These are phyloP conservation scores for Tetradesmus obliquus DNA, from an alignment of 139 green algal species.

Conservation along the genomic window DNA sequence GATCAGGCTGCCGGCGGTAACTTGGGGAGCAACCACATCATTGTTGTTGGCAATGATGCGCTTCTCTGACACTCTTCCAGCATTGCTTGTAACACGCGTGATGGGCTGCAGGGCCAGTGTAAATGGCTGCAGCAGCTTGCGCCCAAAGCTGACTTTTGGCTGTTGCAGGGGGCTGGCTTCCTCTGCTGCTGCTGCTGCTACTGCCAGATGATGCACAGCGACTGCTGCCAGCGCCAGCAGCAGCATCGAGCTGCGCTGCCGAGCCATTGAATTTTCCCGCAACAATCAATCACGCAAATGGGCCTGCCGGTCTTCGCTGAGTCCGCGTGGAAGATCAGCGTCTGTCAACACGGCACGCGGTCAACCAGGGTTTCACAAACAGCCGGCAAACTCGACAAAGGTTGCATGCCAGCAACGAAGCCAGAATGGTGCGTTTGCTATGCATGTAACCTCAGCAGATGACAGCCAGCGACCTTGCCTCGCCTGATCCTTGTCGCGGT, in stretches of 20 bases:
- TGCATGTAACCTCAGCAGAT: not conserved
- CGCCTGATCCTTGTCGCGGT: not conserved
- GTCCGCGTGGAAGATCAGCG: not conserved
- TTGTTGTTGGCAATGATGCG: not conserved
- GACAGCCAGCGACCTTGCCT: not conserved
- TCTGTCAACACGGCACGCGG: not conserved
- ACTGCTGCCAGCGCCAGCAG: not conserved
- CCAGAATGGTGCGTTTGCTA: not conserved
- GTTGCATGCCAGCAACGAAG: not conserved
- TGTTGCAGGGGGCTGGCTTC: not conserved
- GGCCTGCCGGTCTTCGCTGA: not conserved
- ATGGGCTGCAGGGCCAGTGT: not conserved
- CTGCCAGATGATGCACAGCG: not conserved
- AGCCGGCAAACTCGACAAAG: not conserved
- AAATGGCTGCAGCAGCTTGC: slow-evolving; percentile 39
- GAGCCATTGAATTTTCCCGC: not conserved
- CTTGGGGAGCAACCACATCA: not conserved
- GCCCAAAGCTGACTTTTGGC: not conserved
- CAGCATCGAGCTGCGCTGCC: not conserved
- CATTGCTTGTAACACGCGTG: not conserved
- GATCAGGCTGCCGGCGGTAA: not conserved
- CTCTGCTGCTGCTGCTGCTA: not conserved
- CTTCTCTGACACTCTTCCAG: slow-evolving; percentile 13
- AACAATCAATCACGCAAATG: not conserved
- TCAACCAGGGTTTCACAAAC: not conserved